phyloP scores from a whole-genome alignment of 2,329 filamentous ascomycete genomes.

The Colletotrichum liaoningense region DNA sequence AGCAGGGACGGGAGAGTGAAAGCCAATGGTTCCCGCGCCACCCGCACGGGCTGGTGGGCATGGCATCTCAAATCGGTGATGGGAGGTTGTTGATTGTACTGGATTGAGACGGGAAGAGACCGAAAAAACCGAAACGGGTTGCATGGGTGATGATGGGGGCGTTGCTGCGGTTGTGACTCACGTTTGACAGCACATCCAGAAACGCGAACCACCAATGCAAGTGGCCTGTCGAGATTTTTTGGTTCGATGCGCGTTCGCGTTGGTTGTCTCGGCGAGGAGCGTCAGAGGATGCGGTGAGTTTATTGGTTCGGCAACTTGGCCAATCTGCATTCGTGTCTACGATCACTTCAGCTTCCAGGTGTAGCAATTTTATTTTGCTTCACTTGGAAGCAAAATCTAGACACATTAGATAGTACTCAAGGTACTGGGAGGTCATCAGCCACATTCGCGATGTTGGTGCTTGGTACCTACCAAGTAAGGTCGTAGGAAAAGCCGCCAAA shows the following conservation, averaged over 20 bases:
- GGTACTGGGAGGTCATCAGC: too few relatives aligned
- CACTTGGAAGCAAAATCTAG: too few relatives aligned
- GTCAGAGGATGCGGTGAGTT: not conserved
- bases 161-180: slow-evolving; percentile 18
- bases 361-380: too few relatives aligned
- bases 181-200: slow-evolving; percentile 30
- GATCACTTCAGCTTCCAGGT: not conserved
- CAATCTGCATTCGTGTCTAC: not conserved
- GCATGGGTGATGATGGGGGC: slow-evolving; percentile 6
- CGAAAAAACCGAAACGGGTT: not conserved
- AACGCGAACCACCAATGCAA: slow-evolving; percentile 5
- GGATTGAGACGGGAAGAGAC: not conserved
- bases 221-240: not conserved
- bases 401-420: too few relatives aligned
- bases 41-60: slow-evolving; percentile 27
- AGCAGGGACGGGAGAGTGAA: slow-evolving; percentile 23
- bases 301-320: not conserved
- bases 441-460: too few relatives aligned
- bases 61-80: slow-evolving; percentile 16
- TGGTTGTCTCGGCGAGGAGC: slow-evolving; percentile 15
- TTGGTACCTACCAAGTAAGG: too few relatives aligned
- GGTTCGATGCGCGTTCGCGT: slow-evolving; percentile 9
- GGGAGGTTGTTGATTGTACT: not conserved
- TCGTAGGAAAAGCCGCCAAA: too few relatives aligned
- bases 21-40: slow-evolving; percentile 31